phyloP scores from a whole-genome alignment of 805 yeast species.

The Clavispora phyllophila region DNA sequence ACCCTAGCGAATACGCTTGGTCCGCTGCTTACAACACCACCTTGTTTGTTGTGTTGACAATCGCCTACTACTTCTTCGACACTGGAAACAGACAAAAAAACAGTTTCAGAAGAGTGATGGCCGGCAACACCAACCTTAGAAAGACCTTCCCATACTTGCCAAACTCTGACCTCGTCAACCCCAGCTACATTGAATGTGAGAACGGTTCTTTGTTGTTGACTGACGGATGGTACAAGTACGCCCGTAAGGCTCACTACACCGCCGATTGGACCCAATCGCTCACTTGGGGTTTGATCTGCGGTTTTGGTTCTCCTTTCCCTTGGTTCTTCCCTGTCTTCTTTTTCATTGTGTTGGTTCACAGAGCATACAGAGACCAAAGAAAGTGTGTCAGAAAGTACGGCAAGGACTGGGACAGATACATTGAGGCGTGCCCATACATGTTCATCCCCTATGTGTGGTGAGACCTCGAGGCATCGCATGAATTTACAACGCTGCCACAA shows the following conservation, averaged over 20 bases:
- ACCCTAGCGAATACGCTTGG: slow-evolving; percentile 80
- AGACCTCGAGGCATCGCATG: not conserved
- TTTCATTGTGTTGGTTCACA: slow-evolving; percentile 79
- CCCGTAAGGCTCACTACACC: slow-evolving; percentile 92
- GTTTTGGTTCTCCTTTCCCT: slow-evolving; percentile 82
- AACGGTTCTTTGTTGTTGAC: slow-evolving; percentile 80
- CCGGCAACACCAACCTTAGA: slow-evolving; percentile 74
- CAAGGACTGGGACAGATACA: slow-evolving; percentile 85
- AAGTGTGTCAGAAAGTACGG: slow-evolving; percentile 89
- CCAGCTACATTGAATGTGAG: slow-evolving; percentile 77
- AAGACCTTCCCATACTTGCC: slow-evolving; percentile 94
- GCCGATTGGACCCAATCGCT: slow-evolving; percentile 87
- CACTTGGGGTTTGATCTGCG: slow-evolving; percentile 91
- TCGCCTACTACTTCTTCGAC: slow-evolving; percentile 89
- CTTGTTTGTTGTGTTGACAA: slow-evolving; percentile 51
- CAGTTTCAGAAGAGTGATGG: slow-evolving; percentile 75
- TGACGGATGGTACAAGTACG: slow-evolving; percentile 93
- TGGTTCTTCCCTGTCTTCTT: slow-evolving; percentile 95
- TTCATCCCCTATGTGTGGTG: slow-evolving; percentile 84
- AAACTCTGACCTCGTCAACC: slow-evolving; percentile 73
- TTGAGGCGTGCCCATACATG: slow-evolving; percentile 82
- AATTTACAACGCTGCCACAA: too few relatives aligned
- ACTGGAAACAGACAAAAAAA: slow-evolving; percentile 94
- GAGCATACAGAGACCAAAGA: slow-evolving; percentile 81
- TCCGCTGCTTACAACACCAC: slow-evolving; percentile 53